Evolutionary conservation across 2,329 filamentous ascomycete genomes (phyloP).

Genomic region (Erysiphe neolycopersici): DNA sequence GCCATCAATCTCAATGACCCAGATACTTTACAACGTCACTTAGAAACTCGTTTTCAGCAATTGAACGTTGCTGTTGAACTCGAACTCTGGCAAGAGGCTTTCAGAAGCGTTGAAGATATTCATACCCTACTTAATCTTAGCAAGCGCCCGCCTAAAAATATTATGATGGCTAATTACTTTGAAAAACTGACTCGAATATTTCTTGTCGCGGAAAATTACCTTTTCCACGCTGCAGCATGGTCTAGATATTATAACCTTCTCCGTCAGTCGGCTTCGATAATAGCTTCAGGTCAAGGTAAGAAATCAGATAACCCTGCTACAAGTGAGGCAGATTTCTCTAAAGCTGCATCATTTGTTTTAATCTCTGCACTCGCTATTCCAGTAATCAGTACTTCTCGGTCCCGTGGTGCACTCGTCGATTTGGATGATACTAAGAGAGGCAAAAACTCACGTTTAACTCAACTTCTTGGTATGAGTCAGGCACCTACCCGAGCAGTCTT

Average conservation of each 20-base stretch:
- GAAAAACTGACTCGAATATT: constrained; percentile 98
- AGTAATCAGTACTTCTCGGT: constrained; percentile 94
- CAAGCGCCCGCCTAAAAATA: constrained; percentile 93
- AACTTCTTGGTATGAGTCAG: constrained; percentile 77
- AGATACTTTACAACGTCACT: constrained; percentile 85
- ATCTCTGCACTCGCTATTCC: constrained; percentile 91
- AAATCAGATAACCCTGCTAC: constrained; percentile 89
- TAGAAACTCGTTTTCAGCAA: constrained; percentile 96
- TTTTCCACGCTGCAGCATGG: constrained; percentile 97
- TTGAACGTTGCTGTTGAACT: constrained; percentile 94
- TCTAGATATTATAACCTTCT: constrained; percentile 92
- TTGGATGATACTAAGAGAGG: constrained; percentile 94
- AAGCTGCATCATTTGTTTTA: constrained; percentile 84
- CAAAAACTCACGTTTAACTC: constrained; percentile 93
- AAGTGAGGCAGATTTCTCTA: constrained; percentile 71
- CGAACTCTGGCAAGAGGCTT: constrained; percentile 97
- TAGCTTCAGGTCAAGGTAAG: constrained; percentile 62
- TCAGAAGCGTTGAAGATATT: constrained; percentile 96
- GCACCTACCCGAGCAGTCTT: constrained; percentile 70
- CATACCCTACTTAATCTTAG: constrained; percentile 91
- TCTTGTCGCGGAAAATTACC: constrained; percentile 95
- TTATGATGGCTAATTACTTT: constrained; percentile 99
- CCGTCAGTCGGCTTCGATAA: constrained; percentile 60
- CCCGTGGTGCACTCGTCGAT: constrained; percentile 83
- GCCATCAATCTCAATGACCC: constrained; percentile 97